phyloP scores from a whole-genome alignment of 1,139 yeast genomes.

The Geotrichum restrictum region DNA sequence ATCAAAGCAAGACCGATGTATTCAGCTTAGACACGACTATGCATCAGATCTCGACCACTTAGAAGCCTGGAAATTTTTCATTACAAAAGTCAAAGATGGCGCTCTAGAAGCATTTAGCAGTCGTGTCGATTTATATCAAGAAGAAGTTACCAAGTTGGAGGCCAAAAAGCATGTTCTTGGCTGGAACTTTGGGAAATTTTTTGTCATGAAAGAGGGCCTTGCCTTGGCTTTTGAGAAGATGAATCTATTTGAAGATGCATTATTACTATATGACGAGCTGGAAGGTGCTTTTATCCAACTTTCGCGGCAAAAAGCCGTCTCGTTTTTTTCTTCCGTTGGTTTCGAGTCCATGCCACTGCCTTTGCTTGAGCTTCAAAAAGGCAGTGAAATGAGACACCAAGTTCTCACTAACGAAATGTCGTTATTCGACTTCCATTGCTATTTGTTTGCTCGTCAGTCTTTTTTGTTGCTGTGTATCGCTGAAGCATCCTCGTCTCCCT shows the following conservation, averaged over 20 bases:
- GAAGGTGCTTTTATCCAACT: constrained; percentile 33
- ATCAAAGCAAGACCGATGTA: constrained; percentile 38
- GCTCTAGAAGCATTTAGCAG: constrained; percentile 55
- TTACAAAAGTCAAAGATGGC: constrained; percentile 48
- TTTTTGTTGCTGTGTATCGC: constrained; percentile 36
- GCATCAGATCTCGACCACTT: constrained; percentile 39
- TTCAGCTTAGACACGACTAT: constrained; percentile 40
- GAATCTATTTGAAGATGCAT: constrained; percentile 56
- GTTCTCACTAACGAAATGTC: constrained; percentile 41
- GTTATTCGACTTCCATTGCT: constrained; percentile 43
- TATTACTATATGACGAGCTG: constrained; percentile 46
- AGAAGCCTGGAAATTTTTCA: constrained; percentile 50
- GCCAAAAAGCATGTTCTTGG: constrained; percentile 38
- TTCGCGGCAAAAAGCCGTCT: constrained; percentile 27
- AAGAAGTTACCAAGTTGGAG: constrained; percentile 39
- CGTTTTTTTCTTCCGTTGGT: constrained; percentile 34
- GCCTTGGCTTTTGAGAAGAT: constrained; percentile 49
- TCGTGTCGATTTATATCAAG: constrained; percentile 45
- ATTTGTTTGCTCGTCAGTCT: constrained; percentile 44
- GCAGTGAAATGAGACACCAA: constrained; percentile 33
- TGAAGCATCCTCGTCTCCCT: constrained; percentile 37
- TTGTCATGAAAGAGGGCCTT: constrained; percentile 46
- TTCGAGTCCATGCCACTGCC: constrained; percentile 28
- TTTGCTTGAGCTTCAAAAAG: constrained; percentile 23
- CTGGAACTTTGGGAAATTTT: constrained; percentile 46